A percentile compares a stretch with the other conserved stretches of the same genome.
phyloP scores from a whole-genome alignment of 768 basidiomycete species.

The Russula abietina region DNA sequence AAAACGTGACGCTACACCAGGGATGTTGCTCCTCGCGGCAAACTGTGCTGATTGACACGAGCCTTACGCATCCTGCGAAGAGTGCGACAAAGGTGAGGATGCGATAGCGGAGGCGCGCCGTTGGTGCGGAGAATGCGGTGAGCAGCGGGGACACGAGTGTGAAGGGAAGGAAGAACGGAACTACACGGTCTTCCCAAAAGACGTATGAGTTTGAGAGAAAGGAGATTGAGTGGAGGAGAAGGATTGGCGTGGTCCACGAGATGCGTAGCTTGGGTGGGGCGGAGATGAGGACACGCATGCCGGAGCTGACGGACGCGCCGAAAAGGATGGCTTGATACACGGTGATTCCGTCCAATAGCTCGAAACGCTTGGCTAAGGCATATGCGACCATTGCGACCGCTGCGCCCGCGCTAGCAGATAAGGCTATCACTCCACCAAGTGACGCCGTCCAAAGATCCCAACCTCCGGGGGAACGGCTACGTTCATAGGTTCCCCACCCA shows the following conservation, averaged over 20 bases:
- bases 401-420: constrained; percentile 5
- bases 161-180: constrained; percentile 65
- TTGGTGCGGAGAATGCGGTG: constrained; percentile 62
- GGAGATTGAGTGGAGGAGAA: constrained; percentile 62
- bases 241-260: constrained; percentile 36
- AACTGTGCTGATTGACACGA: constrained; percentile 78
- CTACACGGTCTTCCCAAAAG: constrained; percentile 91
- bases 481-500: constrained; percentile 49
- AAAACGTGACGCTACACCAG: constrained; percentile 87
- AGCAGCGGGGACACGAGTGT: constrained; percentile 57
- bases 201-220: constrained; percentile 95
- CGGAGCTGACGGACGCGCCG: constrained; percentile 33
- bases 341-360: constrained; percentile 26
- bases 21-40: constrained; percentile 95
- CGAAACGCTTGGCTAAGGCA: background rate
- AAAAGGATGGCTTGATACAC: constrained; percentile 15
- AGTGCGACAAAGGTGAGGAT: constrained; percentile 67
- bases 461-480: constrained; percentile 36
- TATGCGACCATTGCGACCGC: constrained; percentile 3
- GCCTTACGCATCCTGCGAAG: constrained; percentile 60
- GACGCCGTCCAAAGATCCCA: constrained; percentile 43
- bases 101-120: constrained; percentile 59
- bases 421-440: constrained; percentile 5
- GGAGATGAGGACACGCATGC: constrained; percentile 30
- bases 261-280: constrained; percentile 26